Base-by-base conservation (phyloP, 306 rosid species). In the Citrullus colocynthis region DNA sequence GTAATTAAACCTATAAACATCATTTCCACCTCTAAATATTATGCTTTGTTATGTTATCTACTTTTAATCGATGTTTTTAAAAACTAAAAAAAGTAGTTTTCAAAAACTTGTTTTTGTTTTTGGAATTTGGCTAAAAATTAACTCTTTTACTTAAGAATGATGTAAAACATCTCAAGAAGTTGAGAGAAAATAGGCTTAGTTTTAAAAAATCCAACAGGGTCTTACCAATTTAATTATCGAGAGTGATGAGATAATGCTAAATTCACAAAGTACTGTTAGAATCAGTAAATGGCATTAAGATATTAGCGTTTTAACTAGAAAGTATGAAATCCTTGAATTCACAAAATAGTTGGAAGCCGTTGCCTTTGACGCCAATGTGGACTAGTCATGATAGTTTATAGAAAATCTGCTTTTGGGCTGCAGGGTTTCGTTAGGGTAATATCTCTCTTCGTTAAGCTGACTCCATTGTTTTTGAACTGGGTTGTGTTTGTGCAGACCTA, bases 401-500 rank as follows among this genome's bases (percentile, higher is more conserved):
- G 32, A 37, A 11, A 65, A 9, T 65, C 28, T 64, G 11, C 6
- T 4, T 37, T 17, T 65, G 12, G 72, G 28, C 24, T 65, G 44
- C 18, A 16, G 9, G 20, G 15, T 36, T 58, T 20, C 36, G 6
- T 58, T 58, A 28, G 17, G 12, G 44, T 16, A 63, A 63, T 36
- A 3, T 48, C 71, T 9, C 48, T 60, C 66, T 41, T 13, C 7
- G 14, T 13, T 71, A 73, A 73, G 45, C 61, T 30, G 60, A 32
- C 21, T 16, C 54, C 3, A 16, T 73, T 51, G 28, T 59, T 72
- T 72, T 21, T 15, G 44, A 28, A 72, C 44, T 15, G 44, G 58
- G 4, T 48, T 30, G 77, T 58, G 58, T 57, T 65, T 78, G 36
- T 88, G 92, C 96, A 96, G 98, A 87, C 97, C 30, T 96, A 89